These are phyloP conservation scores for Plasmodium malariae DNA, from an alignment of 169 alveolate species.

Conservation along the genomic window DNA sequence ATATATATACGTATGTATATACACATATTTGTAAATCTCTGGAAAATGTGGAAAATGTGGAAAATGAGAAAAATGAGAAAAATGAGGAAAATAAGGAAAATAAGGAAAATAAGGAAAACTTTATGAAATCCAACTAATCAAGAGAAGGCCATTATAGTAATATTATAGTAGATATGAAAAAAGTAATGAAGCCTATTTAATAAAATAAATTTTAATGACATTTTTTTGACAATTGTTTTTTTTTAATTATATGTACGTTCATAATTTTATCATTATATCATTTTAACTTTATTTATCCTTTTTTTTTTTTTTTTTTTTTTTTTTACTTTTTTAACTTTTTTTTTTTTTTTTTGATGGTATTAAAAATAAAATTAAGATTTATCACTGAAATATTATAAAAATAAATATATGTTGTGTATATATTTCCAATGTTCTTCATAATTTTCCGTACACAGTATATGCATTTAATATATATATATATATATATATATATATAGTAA, in stretches of 20 bases:
- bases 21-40: background rate
- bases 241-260: conserved; percentile 25
- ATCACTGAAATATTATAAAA: background rate
- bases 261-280: conserved; percentile 7
- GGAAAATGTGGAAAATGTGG: background rate
- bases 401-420: background rate
- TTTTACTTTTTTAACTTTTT: conserved; percentile 8
- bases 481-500: too few species aligned
- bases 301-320: background rate
- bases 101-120: too few species aligned
- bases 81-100: conserved; percentile 8
- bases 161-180: background rate
- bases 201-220: conserved; percentile 1
- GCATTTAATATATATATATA: too few species aligned
- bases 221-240: conserved; percentile 22
- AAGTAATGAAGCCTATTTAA: background rate
- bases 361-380: background rate
- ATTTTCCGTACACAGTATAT: too few species aligned
- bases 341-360: conserved; percentile 4
- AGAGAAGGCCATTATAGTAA: too few species aligned
- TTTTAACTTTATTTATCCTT: too few species aligned
- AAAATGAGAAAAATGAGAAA: background rate
- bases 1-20: conserved; percentile 3
- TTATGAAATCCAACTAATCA: too few species aligned
- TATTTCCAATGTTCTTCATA: background rate